Conservation (phyloP, 176 grass and related monocot species). For the Oryza longistaminata region DNA sequence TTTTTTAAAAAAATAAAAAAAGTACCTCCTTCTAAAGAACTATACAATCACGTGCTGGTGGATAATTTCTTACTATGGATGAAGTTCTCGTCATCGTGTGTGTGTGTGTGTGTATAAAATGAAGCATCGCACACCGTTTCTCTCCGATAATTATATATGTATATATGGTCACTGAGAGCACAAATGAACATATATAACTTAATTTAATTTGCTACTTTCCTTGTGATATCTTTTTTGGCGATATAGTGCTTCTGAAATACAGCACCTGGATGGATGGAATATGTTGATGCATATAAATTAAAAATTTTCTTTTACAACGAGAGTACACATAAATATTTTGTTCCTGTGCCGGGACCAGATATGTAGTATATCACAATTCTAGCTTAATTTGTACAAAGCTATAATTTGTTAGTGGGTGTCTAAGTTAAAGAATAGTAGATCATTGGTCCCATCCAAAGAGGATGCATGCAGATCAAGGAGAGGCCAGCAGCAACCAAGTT, state of each 20-base stretch:
- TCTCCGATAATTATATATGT: too few relatives aligned
- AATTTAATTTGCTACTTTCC: neutral
- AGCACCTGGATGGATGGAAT: neutral
- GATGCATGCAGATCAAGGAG: constrained; percentile 14
- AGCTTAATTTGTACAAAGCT: neutral
- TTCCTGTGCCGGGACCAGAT: neutral
- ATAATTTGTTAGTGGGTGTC: neutral
- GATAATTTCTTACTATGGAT: too few relatives aligned
- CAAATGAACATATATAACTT: neutral
- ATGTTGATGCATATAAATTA: neutral
- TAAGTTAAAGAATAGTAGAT: neutral
- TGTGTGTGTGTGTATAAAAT: too few relatives aligned
- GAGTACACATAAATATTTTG: neutral
- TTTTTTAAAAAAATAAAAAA: too few relatives aligned
- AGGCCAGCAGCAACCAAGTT: neutral
- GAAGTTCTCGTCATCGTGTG: too few relatives aligned
- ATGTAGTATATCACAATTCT: neutral
- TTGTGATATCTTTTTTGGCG: neutral
- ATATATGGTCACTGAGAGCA: too few relatives aligned
- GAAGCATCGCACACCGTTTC: too few relatives aligned
- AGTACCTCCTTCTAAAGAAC: too few relatives aligned
- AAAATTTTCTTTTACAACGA: too few relatives aligned
- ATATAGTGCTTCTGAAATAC: neutral
- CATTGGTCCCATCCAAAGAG: constrained; percentile 9
- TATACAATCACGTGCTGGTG: too few relatives aligned